Evolutionary conservation across 192 early-diverging fungal species (phyloP).

Genomic region (Coemansia sp.): DNA sequence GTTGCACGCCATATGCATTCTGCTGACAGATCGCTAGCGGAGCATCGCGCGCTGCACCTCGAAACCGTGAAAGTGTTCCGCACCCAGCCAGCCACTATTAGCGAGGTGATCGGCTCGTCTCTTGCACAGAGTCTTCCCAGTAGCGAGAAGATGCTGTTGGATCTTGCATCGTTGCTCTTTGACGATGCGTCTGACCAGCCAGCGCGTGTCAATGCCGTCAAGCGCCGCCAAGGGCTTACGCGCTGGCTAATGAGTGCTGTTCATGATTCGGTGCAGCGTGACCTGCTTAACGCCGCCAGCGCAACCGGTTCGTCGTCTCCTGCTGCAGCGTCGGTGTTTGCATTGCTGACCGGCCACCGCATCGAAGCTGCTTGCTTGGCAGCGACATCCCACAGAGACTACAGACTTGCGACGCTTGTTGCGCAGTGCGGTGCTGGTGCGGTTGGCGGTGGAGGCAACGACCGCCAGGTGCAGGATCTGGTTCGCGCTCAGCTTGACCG

Average conservation of each 20-base stretch:
- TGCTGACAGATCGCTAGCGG: not conserved
- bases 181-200: constrained; percentile 11
- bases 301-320: constrained; percentile 16
- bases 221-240: constrained; percentile 60
- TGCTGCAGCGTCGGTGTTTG: constrained; percentile 52
- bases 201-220: constrained; percentile 29
- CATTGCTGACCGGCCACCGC: constrained; percentile 60
- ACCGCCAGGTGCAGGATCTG: constrained; percentile 35
- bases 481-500: constrained; percentile 33
- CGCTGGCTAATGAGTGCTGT: constrained; percentile 66
- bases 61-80: constrained; percentile 10
- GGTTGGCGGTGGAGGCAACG: constrained; percentile 59
- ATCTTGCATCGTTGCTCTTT: constrained; percentile 42
- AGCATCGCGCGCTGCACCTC: constrained; percentile 18
- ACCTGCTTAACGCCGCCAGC: constrained; percentile 36
- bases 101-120: not conserved
- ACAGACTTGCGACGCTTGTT: constrained; percentile 74
- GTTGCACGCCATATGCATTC: constrained; percentile 31
- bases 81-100: not conserved
- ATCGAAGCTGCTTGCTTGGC: constrained; percentile 63
- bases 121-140: not conserved
- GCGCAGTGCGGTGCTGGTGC: constrained; percentile 58
- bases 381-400: constrained; percentile 64
- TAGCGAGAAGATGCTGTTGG: constrained; percentile 23
- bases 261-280: constrained; percentile 43